Evolutionary conservation across 1,284 basidiomycete genomes (phyloP), one percentile per base, ranked within the genome.

Genomic region (Trichosporon inkin): DNA sequence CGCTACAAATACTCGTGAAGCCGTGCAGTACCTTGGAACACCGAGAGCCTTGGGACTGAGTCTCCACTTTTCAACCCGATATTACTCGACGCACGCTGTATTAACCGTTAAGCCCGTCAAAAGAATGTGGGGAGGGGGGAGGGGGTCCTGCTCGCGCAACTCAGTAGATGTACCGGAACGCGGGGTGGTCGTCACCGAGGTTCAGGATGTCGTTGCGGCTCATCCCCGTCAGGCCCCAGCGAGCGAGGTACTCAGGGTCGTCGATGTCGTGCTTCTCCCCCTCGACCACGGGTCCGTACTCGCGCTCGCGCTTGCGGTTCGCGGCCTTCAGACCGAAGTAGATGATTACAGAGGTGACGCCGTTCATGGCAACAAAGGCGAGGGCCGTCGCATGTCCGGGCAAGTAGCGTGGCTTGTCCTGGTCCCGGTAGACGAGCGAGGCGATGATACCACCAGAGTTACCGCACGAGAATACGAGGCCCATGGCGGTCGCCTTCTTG

Each of bases 211-310:
- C 74, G 38, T 78, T 69, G 49, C 73, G 69, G 3, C 67, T 68
- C 71, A 76, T 71, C 17, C 74, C 72, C 44, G 73, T 69, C 55
- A 82, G 66, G 3, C 80, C 79, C 67, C 75, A 79, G 39, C 63
- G 63, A 34, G 67, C 61, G 49, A 74, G 66, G 35, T 73, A 74
- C 60, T 76, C 79, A 20, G 71, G 67, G 40, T 65, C 62, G 38
- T 76, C 72, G 57, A 67, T 60, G 34, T 73, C 71, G 41, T 68
- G 88, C 55, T 89, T 78, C 77, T 93, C 88, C 13, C 5, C n/a
- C 70, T 93, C 90, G 3, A 72, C 70, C 0, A 72, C 64, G 0
- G 69, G 65, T 5, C 79, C 80, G 63, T 74, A 80, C 22, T 68
- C 32, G 17, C 47, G 62, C 55, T 80, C 76, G 49, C 79, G 71